Evolutionary conservation across 1,284 basidiomycete species (phyloP), one percentile per base, ranked within the genome.

Genomic region (Austroboletus novae-zelandiae): DNA sequence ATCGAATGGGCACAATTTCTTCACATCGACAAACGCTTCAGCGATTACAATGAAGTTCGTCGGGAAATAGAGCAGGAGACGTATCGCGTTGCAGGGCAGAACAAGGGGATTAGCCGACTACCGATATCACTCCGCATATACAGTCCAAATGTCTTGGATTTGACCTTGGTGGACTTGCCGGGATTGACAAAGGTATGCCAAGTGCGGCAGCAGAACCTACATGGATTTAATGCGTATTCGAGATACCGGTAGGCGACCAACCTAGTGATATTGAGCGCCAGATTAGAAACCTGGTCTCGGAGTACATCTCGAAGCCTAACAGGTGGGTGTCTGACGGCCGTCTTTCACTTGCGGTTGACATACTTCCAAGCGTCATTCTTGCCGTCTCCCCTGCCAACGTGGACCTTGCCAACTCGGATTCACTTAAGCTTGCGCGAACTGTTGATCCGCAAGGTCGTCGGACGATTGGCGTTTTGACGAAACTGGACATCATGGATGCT

Each of bases 1-100:
- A 83, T 82, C 25, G 94, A 96, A 77, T 98, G 95, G 83, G 96
- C 85, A 47, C 96, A 99, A 71, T 99, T 99, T 71, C 79, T 98
- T 30, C 96, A 99, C 71, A 79, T 96, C 56, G 94, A 98, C 79
- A 93, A 93, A 68, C 84, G 91, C 45, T 98, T 96, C 72, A 95
- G 93, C 42, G 95, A 98, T 67, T 98, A 97, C 67, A 78, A 81
- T 48, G 95, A 98, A 62, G 91, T 99, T 59, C 81, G 94, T 35
- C 89, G 89, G 58, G 97, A 99, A 74, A 99, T 99, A 57, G 96
- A 99, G 72, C 91, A 94, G 67, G 97, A 99, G 77, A 99, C 97
- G 3, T 95, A 90, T 69, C 79, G 96, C 40, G 96, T 99, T 27
- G 96, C 97, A 0, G 96, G 96, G 0, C 95, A 98, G 77, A 99